Evolutionary conservation across 2,329 filamentous ascomycete genomes (phyloP), one percentile per base, ranked within the genome.

Genomic region (Fusarium luffae): DNA sequence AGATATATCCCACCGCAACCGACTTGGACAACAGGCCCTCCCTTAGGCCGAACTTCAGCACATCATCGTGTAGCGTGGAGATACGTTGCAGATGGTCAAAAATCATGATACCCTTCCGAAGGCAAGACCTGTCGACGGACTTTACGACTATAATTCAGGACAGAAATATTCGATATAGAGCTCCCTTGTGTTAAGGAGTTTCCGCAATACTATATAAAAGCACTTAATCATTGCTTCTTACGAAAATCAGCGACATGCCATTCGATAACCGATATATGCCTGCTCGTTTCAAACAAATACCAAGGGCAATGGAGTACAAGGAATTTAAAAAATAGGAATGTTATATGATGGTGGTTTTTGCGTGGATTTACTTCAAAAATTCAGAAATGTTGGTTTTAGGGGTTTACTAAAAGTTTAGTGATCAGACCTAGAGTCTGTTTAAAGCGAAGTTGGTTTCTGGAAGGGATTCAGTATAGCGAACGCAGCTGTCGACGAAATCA

Each of bases 1-100:
- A 75, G 71, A 75, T 73, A 71, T 75, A 72, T 74, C 71, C 56
- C 68, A 64, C 69, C 59, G 65, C 61, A 58, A 56, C 55, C 51
- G 56, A 60, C 27, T 56, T 66, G 55, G 54, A 61, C 34, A 55
- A 49, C 60, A 68, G 48, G 57, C 34, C 47, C 47, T 16, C 41
- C 51, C 49, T 51, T 30, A 44, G 44, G 25, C 37, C 43, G 48
- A 30, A 28, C 56, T 51, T 40, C 42, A 56, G 25, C 23, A 21
- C n/a, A 59, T 32, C 55, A 42, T 41, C 21, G 18, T 51, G 27
- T 43, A 43, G 30, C 41, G 28, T 30, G 18, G 23, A 52, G n/a
- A 28, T 11, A 28, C 27, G 41, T 40, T 46, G 23, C 43, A 42
- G 41, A 41, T 58, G 44, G 27, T 27, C 13, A 52, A 25, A 25